phyloP scores from a whole-genome alignment of 352 stramenopile species.

The Hyphochytrium catenoides region DNA sequence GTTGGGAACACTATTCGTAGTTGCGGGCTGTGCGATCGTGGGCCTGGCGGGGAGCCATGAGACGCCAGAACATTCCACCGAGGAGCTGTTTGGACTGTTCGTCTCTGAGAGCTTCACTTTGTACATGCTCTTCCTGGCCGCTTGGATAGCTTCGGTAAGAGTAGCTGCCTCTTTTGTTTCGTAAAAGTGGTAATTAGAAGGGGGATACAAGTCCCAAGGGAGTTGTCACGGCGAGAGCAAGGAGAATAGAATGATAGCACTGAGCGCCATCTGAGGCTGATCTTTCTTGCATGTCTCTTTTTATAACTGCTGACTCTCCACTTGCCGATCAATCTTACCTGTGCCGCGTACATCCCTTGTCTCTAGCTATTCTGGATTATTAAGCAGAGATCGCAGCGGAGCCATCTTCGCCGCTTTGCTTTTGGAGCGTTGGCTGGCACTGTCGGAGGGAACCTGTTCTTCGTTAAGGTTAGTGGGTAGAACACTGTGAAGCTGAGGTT shows the following conservation, averaged over 20 bases:
- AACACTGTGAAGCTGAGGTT: too few relatives aligned
- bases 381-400: slow-evolving; percentile 27
- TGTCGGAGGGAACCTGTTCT: slow-evolving; percentile 56
- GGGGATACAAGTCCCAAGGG: too few relatives aligned
- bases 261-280: too few relatives aligned
- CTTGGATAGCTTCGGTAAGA: slow-evolving; percentile 19
- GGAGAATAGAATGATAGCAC: too few relatives aligned
- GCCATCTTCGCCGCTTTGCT: slow-evolving; percentile 39
- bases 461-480: slow-evolving; percentile 68
- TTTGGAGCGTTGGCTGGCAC: slow-evolving; percentile 46
- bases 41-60: slow-evolving; percentile 47
- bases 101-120: slow-evolving; percentile 33
- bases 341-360: too few relatives aligned
- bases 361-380: slow-evolving; percentile 39
- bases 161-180: too few relatives aligned
- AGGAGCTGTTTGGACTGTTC: slow-evolving; percentile 50
- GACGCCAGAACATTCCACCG: slow-evolving; percentile 37
- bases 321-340: too few relatives aligned
- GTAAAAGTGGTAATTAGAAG: too few relatives aligned
- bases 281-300: too few relatives aligned
- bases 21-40: slow-evolving; percentile 40
- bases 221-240: too few relatives aligned
- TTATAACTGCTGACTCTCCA: too few relatives aligned
- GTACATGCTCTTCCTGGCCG: slow-evolving; percentile 24
- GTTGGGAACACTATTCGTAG: slow-evolving; percentile 35